These are phyloP conservation scores for Crithidia mellificae DNA, from an alignment of 208 protist species.

Conservation along the genomic window DNA sequence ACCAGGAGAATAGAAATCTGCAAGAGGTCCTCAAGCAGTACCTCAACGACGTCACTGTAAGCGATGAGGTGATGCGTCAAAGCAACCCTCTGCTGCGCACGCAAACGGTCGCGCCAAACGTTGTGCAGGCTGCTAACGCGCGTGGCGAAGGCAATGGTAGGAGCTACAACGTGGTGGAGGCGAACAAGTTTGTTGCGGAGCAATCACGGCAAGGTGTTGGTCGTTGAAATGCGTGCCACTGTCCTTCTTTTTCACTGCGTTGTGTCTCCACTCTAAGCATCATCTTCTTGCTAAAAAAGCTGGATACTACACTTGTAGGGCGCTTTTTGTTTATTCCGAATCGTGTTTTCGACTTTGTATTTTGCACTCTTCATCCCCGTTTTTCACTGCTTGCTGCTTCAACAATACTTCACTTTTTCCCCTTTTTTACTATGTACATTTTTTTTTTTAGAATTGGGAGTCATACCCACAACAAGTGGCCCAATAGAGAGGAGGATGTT, in stretches of 20 bases:
- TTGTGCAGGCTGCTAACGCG: conserved; percentile 59
- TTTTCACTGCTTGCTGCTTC: too few species aligned
- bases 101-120: conserved; percentile 44
- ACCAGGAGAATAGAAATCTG: conserved; percentile 90
- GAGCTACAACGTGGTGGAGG: conserved; percentile 75
- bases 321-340: too few species aligned
- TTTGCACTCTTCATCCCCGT: too few species aligned
- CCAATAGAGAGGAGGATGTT: too few species aligned
- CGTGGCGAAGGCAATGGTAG: not conserved
- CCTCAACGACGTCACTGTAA: conserved; percentile 95
- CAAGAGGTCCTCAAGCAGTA: conserved; percentile 93
- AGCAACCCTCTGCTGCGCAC: conserved; percentile 64
- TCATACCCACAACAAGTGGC: too few species aligned
- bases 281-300: too few species aligned
- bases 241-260: not conserved
- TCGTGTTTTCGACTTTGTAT: too few species aligned
- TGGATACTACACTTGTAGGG: too few species aligned
- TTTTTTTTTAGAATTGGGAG: too few species aligned
- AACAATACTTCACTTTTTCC: too few species aligned
- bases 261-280: not conserved
- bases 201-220: conserved; percentile 47
- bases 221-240: conserved; percentile 32
- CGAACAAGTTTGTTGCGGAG: conserved; percentile 80
- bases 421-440: too few species aligned
- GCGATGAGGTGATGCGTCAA: conserved; percentile 85